These are phyloP conservation scores for Obelidium mucronatum DNA, from an alignment of 192 early-diverging fungal genomes.

Conservation along the genomic window DNA sequence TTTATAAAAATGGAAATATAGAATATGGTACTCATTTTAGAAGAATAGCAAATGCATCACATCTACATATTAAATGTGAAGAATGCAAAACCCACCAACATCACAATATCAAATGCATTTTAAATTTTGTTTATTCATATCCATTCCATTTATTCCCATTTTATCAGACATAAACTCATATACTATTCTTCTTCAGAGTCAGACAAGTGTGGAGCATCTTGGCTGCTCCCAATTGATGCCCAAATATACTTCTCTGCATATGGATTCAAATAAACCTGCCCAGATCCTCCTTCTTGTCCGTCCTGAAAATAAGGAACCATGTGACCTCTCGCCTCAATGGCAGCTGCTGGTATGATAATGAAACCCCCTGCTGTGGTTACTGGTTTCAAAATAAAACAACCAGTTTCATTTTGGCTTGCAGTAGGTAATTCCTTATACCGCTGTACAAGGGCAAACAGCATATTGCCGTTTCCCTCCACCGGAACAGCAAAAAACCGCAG, in stretches of 20 bases:
- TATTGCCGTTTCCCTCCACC: not conserved
- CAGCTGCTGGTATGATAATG: not conserved
- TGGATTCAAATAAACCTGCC: slow-evolving; percentile 4
- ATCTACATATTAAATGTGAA: too few relatives aligned
- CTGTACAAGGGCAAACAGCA: not conserved
- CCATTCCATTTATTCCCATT: too few relatives aligned
- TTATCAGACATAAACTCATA: too few relatives aligned
- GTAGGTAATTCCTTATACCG: not conserved
- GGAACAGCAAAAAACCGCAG: not conserved
- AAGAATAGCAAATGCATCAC: too few relatives aligned
- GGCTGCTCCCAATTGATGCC: too few relatives aligned
- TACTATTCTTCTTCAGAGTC: too few relatives aligned
- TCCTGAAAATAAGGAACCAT: slow-evolving; percentile 1
- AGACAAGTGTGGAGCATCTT: too few relatives aligned
- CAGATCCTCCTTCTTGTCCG: not conserved
- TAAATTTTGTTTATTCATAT: too few relatives aligned
- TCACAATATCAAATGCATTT: too few relatives aligned
- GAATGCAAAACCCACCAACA: too few relatives aligned
- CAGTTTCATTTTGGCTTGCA: not conserved
- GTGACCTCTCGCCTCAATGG: not conserved
- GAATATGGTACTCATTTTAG: too few relatives aligned
- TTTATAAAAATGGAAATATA: too few relatives aligned
- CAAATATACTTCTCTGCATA: not conserved
- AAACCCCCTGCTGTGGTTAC: not conserved
- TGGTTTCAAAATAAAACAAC: not conserved